Evolutionary conservation across 2,329 filamentous ascomycete species (phyloP).

Genomic region (Sarocladiaceae sp.): DNA sequence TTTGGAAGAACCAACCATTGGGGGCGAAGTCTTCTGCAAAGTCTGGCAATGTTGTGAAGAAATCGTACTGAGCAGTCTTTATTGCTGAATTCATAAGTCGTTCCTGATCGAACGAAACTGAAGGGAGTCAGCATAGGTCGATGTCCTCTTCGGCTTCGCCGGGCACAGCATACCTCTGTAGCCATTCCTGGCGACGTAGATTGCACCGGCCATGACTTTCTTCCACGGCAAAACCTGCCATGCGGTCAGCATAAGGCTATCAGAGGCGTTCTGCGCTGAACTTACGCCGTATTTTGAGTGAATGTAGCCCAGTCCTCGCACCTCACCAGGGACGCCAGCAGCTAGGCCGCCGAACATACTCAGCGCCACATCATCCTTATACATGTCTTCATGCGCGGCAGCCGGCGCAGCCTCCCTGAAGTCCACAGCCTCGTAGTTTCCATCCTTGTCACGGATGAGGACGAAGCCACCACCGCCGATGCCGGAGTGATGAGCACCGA

Average conservation of each 20-base stretch:
- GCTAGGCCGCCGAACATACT: slow-evolving; percentile 70
- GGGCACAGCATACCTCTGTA: slow-evolving; percentile 42
- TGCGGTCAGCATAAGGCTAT: slow-evolving; percentile 6
- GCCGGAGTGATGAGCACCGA: slow-evolving; percentile 73
- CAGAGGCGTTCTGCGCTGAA: slow-evolving; percentile 9
- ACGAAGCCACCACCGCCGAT: slow-evolving; percentile 91
- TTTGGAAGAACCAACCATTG: slow-evolving; percentile 41
- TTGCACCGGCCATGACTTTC: slow-evolving; percentile 65
- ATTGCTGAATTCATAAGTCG: slow-evolving; percentile 59
- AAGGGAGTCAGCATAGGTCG: not conserved
- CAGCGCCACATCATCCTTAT: slow-evolving; percentile 57
- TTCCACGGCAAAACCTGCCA: slow-evolving; percentile 57
- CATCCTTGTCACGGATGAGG: slow-evolving; percentile 65
- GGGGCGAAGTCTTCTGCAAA: slow-evolving; percentile 90
- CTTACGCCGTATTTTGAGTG: slow-evolving; percentile 63
- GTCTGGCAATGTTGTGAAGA: slow-evolving; percentile 65
- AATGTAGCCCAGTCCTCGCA: slow-evolving; percentile 72
- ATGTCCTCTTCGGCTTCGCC: not conserved
- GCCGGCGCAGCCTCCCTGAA: slow-evolving; percentile 85
- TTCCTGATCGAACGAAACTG: slow-evolving; percentile 66
- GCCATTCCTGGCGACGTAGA: slow-evolving; percentile 65
- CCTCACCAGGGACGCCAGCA: slow-evolving; percentile 64
- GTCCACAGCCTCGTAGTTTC: slow-evolving; percentile 80
- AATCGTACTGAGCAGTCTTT: slow-evolving; percentile 36
- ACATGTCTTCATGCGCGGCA: slow-evolving; percentile 81